Evolutionary conservation across 140 eudicot species (phyloP), one percentile per base, ranked within the genome.

Genomic region (Ambrosia hybrid): DNA sequence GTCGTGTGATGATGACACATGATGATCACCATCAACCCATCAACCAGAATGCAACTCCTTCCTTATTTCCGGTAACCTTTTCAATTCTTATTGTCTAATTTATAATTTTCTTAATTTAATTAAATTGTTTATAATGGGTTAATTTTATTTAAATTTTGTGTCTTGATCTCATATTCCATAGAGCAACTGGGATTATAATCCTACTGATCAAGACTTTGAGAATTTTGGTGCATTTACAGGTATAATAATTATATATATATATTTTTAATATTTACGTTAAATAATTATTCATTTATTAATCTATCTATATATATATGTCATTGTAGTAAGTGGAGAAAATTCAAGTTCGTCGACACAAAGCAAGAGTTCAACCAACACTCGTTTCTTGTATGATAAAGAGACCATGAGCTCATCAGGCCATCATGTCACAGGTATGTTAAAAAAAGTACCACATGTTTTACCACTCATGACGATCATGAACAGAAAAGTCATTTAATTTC

Each of bases 301-400:
- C 1, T 21, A 21, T 21, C 0, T 21, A 21, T 21, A 21, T 45
- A 5, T 43, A 16, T 13, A 46, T 15, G 6, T 36, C 37, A 38
- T 71, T 72, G 17, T 60, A 78, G 82, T 72, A 26, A 78, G 78
- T 58, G 82, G 74, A 14, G 73, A 78, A 56, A 51, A 82, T 57
- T 85, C 94, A 58, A 60, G 70, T 33, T 75, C 83, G 13, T 91
- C 88, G 67, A 80, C 89, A 55, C 81, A 76, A 15, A 79, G 81
- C 83, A 80, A 70, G 80, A 75, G 76, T 70, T 82, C 92, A 45
- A 74, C 64, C 51, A 73, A 73, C 67, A 77, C 58, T 41, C 67
- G 65, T 57, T 75, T 80, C 57, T 57, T 41, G 33, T 56, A 79
- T 59, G 82, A 76, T 17, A 76, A 83, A 70, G 88, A 75, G 59